phyloP scores from a whole-genome alignment of 2,329 filamentous ascomycete species.

The Fusarium sp. region DNA sequence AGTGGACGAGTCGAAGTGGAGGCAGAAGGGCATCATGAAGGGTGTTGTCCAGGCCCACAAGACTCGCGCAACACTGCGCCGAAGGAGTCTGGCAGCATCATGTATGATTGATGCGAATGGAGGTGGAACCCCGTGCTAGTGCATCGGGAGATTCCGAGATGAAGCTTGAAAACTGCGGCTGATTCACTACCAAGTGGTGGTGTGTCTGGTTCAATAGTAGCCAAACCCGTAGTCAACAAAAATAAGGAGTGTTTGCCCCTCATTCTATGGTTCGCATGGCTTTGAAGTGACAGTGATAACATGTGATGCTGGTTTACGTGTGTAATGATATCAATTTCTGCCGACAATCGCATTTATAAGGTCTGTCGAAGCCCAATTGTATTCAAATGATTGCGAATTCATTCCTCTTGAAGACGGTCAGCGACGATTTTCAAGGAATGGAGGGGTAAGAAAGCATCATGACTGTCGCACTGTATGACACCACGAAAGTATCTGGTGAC shows the following conservation, averaged over 20 bases:
- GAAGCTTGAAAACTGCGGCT: constrained; percentile 40
- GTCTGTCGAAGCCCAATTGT: background rate
- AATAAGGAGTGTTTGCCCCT: constrained; percentile 36
- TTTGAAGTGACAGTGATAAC: constrained; percentile 6
- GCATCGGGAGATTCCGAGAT: constrained; percentile 41
- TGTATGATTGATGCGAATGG: constrained; percentile 25
- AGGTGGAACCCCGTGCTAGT: constrained; percentile 44
- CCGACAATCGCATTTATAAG: background rate
- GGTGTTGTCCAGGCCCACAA: constrained; percentile 41
- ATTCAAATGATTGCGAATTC: background rate
- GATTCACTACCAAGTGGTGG: constrained; percentile 44
- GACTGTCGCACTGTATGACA: background rate
- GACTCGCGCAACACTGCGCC: constrained; percentile 36
- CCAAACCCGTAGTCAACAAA: constrained; percentile 42
- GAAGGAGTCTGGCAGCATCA: constrained; percentile 34
- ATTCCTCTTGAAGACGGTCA: background rate
- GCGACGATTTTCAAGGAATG: background rate
- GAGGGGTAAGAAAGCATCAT: background rate
- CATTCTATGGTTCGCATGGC: constrained; percentile 15
- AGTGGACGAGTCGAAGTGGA: constrained; percentile 35
- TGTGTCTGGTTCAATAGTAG: constrained; percentile 35
- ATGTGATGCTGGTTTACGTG: background rate
- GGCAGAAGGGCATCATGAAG: constrained; percentile 37
- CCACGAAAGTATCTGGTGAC: fast-evolving
- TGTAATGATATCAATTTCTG: background rate